Percentiles rank a stretch among this genome's conserved stretches.
Evolutionary conservation across 2,329 filamentous ascomycete species (phyloP).

Genomic region (Blumeria hordei): DNA sequence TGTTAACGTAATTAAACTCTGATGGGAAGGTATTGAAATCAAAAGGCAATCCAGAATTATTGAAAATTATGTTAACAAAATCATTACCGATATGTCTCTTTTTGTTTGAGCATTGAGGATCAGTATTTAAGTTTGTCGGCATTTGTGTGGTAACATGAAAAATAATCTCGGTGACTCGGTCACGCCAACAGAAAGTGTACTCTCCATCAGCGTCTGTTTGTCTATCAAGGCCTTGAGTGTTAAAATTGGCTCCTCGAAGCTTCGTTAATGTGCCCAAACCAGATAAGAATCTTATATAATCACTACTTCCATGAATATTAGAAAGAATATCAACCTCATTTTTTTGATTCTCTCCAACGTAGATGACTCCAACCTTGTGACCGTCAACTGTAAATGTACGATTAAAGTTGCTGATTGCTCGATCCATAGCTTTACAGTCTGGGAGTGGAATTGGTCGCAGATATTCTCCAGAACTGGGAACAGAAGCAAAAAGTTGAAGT

Average conservation of each 20-base stretch:
- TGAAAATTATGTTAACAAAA: slow-evolving; percentile 95
- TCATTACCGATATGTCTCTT: slow-evolving; percentile 95
- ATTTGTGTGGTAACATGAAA: slow-evolving; percentile 96
- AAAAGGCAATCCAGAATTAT: slow-evolving; percentile 79
- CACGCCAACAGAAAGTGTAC: slow-evolving; percentile 82
- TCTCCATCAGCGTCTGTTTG: slow-evolving; percentile 58
- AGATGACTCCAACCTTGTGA: slow-evolving; percentile 86
- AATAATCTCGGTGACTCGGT: slow-evolving; percentile 81
- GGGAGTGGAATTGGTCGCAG: slow-evolving; percentile 56
- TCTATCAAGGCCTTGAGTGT: slow-evolving; percentile 75
- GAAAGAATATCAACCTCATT: slow-evolving; percentile 63
- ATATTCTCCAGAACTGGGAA: slow-evolving; percentile 29
- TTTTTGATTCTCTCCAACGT: slow-evolving; percentile 70
- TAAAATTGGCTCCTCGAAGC: slow-evolving; percentile 65
- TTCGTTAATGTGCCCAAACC: slow-evolving; percentile 61
- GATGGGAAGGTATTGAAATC: slow-evolving; percentile 80
- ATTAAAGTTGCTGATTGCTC: slow-evolving; percentile 65
- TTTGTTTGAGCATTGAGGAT: slow-evolving; percentile 57
- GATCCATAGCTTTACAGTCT: slow-evolving; percentile 24
- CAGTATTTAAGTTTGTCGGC: slow-evolving; percentile 62
- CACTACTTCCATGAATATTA: slow-evolving; percentile 65
- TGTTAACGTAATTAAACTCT: slow-evolving; percentile 91
- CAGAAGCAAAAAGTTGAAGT: slow-evolving; percentile 41
- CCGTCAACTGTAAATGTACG: slow-evolving; percentile 75
- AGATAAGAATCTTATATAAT: slow-evolving; percentile 69